Conservation (phyloP, 768 basidiomycete species). For the Filobasidium floriforme region DNA sequence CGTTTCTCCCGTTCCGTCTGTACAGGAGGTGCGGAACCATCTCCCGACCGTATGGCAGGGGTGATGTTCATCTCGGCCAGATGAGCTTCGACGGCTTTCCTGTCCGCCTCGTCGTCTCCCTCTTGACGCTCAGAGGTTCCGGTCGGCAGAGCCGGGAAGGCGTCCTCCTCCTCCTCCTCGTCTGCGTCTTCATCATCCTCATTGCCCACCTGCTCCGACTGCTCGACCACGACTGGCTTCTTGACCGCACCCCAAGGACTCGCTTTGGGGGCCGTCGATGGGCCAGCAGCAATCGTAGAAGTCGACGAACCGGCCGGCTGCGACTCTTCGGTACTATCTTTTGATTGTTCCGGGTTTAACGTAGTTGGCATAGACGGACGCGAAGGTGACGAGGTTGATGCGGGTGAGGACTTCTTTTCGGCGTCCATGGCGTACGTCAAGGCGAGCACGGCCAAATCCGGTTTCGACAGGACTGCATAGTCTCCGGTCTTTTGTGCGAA, state of each 20-base stretch:
- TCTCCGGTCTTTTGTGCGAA: constrained; percentile 95
- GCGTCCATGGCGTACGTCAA: constrained; percentile 62
- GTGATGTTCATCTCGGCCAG: too few species aligned
- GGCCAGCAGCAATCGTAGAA: not conserved
- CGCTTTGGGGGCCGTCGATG: not conserved
- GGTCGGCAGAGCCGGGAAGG: constrained; percentile 27
- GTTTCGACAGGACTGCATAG: constrained; percentile 78
- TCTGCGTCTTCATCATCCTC: not conserved
- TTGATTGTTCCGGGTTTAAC: not conserved
- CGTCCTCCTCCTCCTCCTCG: not conserved
- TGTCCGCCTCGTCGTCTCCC: constrained; percentile 11
- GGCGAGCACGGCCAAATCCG: constrained; percentile 85
- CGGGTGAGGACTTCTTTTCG: constrained; percentile 7
- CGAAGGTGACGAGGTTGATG: too few species aligned
- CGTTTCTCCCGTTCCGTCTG: constrained; percentile 14
- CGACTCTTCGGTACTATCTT: not conserved
- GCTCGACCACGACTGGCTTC: constrained; percentile 4
- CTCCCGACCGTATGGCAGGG: not conserved
- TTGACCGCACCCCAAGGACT: constrained; percentile 9
- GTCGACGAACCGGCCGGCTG: not conserved
- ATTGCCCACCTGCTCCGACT: too few species aligned
- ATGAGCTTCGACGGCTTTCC: too few species aligned
- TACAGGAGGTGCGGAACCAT: not conserved
- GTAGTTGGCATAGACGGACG: not conserved
- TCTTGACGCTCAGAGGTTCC: constrained; percentile 42